Conservation (phyloP, 2,329 filamentous ascomycete species). For the Teratosphaeriaceae sp. region DNA sequence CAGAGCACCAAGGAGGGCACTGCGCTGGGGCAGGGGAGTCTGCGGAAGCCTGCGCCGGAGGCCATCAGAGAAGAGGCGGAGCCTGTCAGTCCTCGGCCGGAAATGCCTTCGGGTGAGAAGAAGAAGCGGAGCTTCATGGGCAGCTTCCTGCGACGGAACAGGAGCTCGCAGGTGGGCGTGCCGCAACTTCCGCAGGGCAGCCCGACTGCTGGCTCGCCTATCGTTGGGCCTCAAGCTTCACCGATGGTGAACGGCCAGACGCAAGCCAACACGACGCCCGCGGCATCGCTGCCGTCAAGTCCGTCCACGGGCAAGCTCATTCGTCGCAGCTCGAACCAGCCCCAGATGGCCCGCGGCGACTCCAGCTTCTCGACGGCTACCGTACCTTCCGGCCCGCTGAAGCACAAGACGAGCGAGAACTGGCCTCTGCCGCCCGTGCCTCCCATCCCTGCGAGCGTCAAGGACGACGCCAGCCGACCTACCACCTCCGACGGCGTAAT, state of each 20-base stretch:
- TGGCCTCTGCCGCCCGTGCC: constrained; percentile 44
- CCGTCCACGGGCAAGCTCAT: constrained; percentile 33
- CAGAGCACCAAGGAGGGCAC: constrained; percentile 23
- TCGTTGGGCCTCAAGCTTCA: constrained; percentile 2
- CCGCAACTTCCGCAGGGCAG: constrained; percentile 14
- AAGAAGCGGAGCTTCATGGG: constrained; percentile 29
- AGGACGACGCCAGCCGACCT: constrained; percentile 17
- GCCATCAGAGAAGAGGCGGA: too few species aligned
- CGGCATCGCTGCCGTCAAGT: constrained; percentile 33
- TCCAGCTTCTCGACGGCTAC: constrained; percentile 20
- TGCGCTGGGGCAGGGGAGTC: constrained; percentile 31
- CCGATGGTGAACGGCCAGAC: constrained; percentile 4
- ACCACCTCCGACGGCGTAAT: constrained; percentile 29
- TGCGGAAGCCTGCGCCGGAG: constrained; percentile 30
- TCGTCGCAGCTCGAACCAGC: constrained; percentile 20
- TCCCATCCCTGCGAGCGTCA: constrained; percentile 11
- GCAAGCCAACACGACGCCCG: not conserved
- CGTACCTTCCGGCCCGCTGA: constrained; percentile 15
- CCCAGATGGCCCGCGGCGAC: constrained; percentile 16
- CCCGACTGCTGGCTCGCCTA: constrained; percentile 8
- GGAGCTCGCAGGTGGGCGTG: constrained; percentile 22
- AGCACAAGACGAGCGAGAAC: constrained; percentile 12
- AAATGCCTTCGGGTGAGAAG: constrained; percentile 6
- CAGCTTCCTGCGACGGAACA: constrained; percentile 29
- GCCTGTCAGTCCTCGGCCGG: too few species aligned